Percentiles rank a stretch among this genome's conserved stretches.
Conservation (phyloP, 2,329 filamentous ascomycete species). For the Pseudopithomyces chartarum region DNA sequence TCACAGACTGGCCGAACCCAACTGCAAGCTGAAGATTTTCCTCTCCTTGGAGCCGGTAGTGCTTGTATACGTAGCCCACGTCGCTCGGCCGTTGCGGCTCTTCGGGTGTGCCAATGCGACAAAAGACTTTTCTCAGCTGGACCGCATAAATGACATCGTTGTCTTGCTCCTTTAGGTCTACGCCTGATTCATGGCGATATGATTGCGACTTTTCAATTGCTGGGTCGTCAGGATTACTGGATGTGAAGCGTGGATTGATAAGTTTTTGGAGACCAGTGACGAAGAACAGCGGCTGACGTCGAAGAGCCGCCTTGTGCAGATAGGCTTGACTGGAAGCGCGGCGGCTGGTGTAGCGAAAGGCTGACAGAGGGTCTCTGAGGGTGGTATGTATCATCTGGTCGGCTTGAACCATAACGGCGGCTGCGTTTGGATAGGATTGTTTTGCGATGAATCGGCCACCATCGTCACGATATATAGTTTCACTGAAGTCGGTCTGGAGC, state of each 20-base stretch:
- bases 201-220: constrained; percentile 9
- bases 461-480: constrained; percentile 24
- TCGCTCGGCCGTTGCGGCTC: constrained; percentile 36
- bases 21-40: constrained; percentile 33
- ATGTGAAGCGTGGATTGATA: constrained; percentile 26
- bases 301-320: constrained; percentile 40
- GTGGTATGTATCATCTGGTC: constrained; percentile 21
- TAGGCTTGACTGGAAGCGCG: constrained; percentile 24
- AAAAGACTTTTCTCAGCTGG: constrained; percentile 32
- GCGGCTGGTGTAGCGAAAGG: constrained; percentile 30
- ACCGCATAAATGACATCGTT: constrained; percentile 25
- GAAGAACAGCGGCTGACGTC: constrained; percentile 52
- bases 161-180: constrained; percentile 7
- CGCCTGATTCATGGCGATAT: constrained; percentile 30
- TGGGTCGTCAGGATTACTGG: constrained; percentile 13
- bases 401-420: constrained; percentile 22
- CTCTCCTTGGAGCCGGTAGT: constrained; percentile 24
- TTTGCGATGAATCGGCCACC: constrained; percentile 20
- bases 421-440: constrained; percentile 14
- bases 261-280: constrained; percentile 55
- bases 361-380: constrained; percentile 19
- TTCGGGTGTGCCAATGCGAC: constrained; percentile 24
- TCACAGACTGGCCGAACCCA: constrained; percentile 29
- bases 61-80: constrained; percentile 33
- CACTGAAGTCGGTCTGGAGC: constrained; percentile 19